Percentiles rank a stretch among this genome's conserved stretches.
phyloP scores from a whole-genome alignment of 768 basidiomycete genomes.

The Tylopilus plumbeoviolaceoides region DNA sequence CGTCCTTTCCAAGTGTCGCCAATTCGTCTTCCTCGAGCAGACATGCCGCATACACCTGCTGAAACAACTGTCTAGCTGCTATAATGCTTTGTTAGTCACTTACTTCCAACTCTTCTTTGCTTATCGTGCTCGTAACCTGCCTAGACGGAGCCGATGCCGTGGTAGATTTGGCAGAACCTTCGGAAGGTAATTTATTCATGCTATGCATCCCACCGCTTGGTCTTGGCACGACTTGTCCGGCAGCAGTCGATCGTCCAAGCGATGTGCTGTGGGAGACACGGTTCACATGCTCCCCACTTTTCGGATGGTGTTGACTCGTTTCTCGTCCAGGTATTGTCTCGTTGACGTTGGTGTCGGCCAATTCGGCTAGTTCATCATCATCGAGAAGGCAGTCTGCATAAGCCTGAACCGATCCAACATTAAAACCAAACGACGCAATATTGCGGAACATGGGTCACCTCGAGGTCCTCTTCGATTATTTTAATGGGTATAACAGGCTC shows the following conservation, averaged over 20 bases:
- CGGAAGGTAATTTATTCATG: background rate
- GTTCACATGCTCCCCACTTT: background rate
- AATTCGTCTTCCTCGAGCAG: constrained; percentile 36
- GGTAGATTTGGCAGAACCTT: background rate
- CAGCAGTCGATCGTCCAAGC: background rate
- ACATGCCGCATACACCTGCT: constrained; percentile 34
- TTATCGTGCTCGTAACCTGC: background rate
- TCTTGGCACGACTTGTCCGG: background rate
- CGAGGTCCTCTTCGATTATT: constrained; percentile 5
- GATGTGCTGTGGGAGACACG: background rate
- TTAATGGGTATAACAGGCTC: background rate
- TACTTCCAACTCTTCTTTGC: constrained; percentile 23
- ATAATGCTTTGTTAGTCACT: background rate
- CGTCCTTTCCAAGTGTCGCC: constrained; percentile 26
- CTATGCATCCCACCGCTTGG: background rate
- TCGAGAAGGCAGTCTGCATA: constrained; percentile 36
- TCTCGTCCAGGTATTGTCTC: background rate
- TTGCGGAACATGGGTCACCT: constrained; percentile 17
- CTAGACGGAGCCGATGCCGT: background rate
- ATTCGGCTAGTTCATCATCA: constrained; percentile 31
- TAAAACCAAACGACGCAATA: background rate
- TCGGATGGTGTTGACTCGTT: background rate
- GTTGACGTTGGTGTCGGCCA: constrained; percentile 6
- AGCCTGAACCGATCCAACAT: constrained; percentile 12
- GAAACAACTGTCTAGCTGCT: constrained; percentile 4